Base-by-base conservation (phyloP, 2,329 filamentous ascomycete species). In the Hortaea sp. region DNA sequence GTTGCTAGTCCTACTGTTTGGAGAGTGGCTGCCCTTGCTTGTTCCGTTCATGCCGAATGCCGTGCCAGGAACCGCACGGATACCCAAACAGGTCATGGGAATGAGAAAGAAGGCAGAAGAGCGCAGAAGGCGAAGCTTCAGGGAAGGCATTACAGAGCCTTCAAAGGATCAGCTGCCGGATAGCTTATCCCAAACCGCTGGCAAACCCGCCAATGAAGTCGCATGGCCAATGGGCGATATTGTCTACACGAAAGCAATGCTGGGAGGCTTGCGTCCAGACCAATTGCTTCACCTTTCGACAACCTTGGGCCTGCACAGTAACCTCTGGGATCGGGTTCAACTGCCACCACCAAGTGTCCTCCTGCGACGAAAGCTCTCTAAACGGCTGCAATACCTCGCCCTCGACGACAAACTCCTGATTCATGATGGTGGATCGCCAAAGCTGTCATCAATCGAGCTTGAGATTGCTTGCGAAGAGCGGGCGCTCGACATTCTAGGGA, bases 11-110 rank as follows among this genome's bases (percentile, higher is more conserved):
- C 58, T 90, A n/a, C 52, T 94, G 11, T 86, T 85, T 62, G 90
- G 88, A 28, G 90, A 97, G 66, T 83, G 94, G 67, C 86, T 89
- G 1, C 88, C 89, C 0, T 61, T 97, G 5, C 67, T 94, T 5
- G 83, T 94, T 1, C 69, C 88, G 5, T 76, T 80, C 30, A 69
- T 94, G 28, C 76, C 76, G 0, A 80, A 81, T 13, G 70, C 88
- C 20, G 84, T 94, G 28, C 90, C 90, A 0, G 79, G 79, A 56
- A 84, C 87, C 0, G 95, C 90, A 64, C 78, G 88, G 7, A 84
- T 95, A 48, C 90, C 90, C 0, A 70, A 69, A 35, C 90, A 95
- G 68, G 69, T 86, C 5, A 69, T 73, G n/a, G 74, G 79, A 35
- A 66, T 79, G 49, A 67, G 77, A 43, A 59, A 59, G 11, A 72